Evolutionary conservation across 768 basidiomycete species (phyloP).

Genomic region (Dentipellis fragilis): DNA sequence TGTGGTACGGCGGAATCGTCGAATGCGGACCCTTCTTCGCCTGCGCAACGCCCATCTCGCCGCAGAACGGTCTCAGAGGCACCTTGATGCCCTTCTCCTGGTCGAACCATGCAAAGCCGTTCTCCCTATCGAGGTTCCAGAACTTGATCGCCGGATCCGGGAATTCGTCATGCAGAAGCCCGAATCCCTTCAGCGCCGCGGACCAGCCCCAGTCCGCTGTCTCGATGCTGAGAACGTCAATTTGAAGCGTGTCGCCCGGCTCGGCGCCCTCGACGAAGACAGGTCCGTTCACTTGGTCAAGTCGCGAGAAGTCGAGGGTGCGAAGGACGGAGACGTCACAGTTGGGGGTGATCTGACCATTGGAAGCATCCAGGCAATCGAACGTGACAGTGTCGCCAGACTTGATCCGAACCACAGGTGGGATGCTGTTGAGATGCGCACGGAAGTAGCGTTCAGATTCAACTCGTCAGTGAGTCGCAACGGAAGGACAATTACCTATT

Average conservation of each 20-base stretch:
- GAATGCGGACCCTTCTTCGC: constrained; percentile 41
- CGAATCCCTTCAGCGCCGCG: constrained; percentile 48
- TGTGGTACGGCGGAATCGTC: constrained; percentile 53
- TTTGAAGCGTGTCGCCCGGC: constrained; percentile 49
- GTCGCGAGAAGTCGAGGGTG: constrained; percentile 34
- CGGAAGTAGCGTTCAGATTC: not conserved
- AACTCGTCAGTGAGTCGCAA: not conserved
- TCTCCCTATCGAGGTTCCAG: constrained; percentile 35
- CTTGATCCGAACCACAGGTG: constrained; percentile 35
- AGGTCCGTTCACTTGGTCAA: constrained; percentile 54
- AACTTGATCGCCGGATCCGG: constrained; percentile 41
- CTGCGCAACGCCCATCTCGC: constrained; percentile 55
- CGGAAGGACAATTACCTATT: constrained; percentile 31
- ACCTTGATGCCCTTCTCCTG: constrained; percentile 36
- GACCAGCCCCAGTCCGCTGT: constrained; percentile 59
- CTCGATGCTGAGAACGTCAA: constrained; percentile 44
- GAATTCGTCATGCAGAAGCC: constrained; percentile 47
- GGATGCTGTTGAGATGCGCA: constrained; percentile 27
- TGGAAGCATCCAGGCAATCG: constrained; percentile 56
- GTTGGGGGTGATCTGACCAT: constrained; percentile 41
- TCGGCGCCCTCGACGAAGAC: constrained; percentile 40
- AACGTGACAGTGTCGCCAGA: constrained; percentile 48
- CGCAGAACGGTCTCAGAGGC: constrained; percentile 47
- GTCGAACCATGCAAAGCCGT: constrained; percentile 42
- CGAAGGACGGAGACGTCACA: constrained; percentile 28